Base-by-base conservation (phyloP, 129 eudicot species). In the Flaveria ramosissima region DNA sequence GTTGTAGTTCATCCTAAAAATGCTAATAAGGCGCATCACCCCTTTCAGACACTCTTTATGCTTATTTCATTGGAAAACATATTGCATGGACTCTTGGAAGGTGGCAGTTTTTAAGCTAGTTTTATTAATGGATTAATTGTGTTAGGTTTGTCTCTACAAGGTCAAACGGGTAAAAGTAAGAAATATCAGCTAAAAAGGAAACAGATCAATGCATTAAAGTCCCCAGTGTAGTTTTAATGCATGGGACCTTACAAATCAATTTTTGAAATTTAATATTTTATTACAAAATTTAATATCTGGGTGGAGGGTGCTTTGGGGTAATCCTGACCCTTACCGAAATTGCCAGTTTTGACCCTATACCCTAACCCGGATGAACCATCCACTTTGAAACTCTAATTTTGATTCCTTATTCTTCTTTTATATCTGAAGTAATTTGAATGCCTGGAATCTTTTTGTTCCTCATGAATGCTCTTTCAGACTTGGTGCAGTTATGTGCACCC, bases 1-100 rank as follows among this genome's bases (percentile, higher is more conserved):
- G 2, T 20, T 72, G 65, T 71, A 55, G 21, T 56, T 36, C 43
- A 20, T 41, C 43, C 27, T 77, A 72, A 32, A 72, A 26, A 46
- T 72, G 46, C 32, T 70, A 39, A 55, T 36, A 78, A 57, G 43
- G 17, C 17, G n/a, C 20, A 21, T 46, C 70, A 21, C 45, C 52
- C 48, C 17, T 77, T 10, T 60, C 16, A 15, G 24, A 3, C 15
- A 39, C 53, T 19, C 30, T 0, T 48, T 36, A 6, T 36, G 7
- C 41, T 36, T 36, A 36, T 6, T 36, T 36, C 41, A 36, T 36
- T 36, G 6, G 41, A 36, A n/a, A 36, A 36, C 14, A 70, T 70
- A 24, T 47, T 70, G 8, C 36, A 12, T 16, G 16, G 23, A 1
- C 26, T 23, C 26, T 23, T 23, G 26, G n/a, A 23, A 32, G 70